Conservation (phyloP, 2,329 filamentous ascomycete genomes). For the Fusarium sp. region DNA sequence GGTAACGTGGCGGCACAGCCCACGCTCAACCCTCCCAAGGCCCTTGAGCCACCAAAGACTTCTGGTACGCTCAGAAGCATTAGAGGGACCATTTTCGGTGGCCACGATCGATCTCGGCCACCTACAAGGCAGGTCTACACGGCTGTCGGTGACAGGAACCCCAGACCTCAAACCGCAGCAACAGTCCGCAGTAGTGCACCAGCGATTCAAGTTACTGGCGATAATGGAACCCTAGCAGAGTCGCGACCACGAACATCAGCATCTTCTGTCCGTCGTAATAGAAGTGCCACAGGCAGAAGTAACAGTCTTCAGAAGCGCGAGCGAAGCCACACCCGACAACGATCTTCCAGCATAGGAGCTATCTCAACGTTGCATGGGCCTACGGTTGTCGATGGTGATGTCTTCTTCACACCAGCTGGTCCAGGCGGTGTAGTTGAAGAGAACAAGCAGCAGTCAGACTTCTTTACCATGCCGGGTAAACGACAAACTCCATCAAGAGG, state of each 20-base stretch:
- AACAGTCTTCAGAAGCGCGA: slow-evolving; percentile 68
- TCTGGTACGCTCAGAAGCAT: slow-evolving; percentile 78
- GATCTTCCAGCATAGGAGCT: slow-evolving; percentile 60
- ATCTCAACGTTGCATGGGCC: slow-evolving; percentile 52
- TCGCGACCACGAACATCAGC: slow-evolving; percentile 54
- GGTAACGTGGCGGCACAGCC: slow-evolving; percentile 67
- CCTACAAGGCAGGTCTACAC: slow-evolving; percentile 59
- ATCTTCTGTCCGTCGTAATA: slow-evolving; percentile 51
- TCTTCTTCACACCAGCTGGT: slow-evolving; percentile 61
- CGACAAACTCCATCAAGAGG: slow-evolving; percentile 55
- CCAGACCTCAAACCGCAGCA: slow-evolving; percentile 58
- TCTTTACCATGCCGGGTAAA: slow-evolving; percentile 60
- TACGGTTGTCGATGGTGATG: slow-evolving; percentile 64
- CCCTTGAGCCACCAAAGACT: slow-evolving; percentile 74
- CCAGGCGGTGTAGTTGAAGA: slow-evolving; percentile 56
- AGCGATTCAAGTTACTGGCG: slow-evolving; percentile 81
- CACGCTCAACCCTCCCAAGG: slow-evolving; percentile 55
- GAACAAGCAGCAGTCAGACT: slow-evolving; percentile 57
- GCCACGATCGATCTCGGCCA: slow-evolving; percentile 61
- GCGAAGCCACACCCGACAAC: slow-evolving; percentile 62
- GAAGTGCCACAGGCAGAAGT: slow-evolving; percentile 63
- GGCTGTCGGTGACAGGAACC: slow-evolving; percentile 55
- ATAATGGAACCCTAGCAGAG: slow-evolving; percentile 61
- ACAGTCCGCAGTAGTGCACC: slow-evolving; percentile 67
- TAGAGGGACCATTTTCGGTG: slow-evolving; percentile 83